Percentiles rank a stretch among this genome's conserved stretches.
phyloP scores from a whole-genome alignment of 768 basidiomycete genomes.

The Suillus spraguei region DNA sequence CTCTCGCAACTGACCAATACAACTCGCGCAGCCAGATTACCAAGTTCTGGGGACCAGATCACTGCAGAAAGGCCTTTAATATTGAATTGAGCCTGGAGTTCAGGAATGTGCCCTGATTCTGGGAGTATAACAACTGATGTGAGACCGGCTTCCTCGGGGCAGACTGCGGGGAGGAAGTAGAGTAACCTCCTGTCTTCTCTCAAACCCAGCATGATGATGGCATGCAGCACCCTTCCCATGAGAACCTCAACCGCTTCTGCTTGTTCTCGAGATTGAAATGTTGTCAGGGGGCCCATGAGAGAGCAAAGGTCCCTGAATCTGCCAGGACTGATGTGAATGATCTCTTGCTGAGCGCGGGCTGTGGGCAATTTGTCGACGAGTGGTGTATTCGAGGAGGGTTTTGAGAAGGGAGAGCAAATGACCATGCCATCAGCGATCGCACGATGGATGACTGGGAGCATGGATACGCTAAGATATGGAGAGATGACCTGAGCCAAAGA shows the following conservation, averaged over 20 bases:
- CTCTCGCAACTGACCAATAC: background rate
- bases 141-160: background rate
- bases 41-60: background rate
- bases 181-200: background rate
- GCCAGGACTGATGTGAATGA: background rate
- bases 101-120: background rate
- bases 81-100: background rate
- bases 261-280: background rate
- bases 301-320: background rate
- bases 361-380: background rate
- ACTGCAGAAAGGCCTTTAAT: background rate
- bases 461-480: background rate
- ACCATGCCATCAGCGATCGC: background rate
- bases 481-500: background rate
- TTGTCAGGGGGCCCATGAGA: background rate
- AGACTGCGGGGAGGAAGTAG: background rate
- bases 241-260: background rate
- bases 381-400: background rate
- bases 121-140: background rate
- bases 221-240: background rate
- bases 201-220: background rate
- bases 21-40: background rate
- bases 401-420: background rate
- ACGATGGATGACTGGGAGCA: background rate
- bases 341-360: background rate